Percentiles rank a stretch among this genome's conserved stretches.
Conservation (phyloP, 2,329 filamentous ascomycete species). For the Aspergillus sp. region DNA sequence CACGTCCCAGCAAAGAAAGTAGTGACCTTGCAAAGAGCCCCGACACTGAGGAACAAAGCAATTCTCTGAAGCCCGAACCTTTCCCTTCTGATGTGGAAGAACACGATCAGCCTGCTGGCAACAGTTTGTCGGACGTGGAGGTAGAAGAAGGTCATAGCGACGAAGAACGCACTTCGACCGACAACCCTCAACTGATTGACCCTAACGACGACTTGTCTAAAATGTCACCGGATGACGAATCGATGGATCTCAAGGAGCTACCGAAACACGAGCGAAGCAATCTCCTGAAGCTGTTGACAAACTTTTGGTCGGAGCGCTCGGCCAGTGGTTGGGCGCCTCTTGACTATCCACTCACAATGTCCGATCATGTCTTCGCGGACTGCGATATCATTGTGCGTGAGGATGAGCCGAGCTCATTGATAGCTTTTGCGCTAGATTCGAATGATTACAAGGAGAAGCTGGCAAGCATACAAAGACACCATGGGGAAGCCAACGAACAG, state of each 20-base stretch:
- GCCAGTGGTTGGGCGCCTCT: conserved; percentile 91
- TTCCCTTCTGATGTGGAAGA: conserved; percentile 48
- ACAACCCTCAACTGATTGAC: conserved; percentile 67
- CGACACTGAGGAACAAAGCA: conserved; percentile 32
- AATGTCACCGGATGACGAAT: conserved; percentile 57
- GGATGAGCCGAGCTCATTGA: conserved; percentile 94
- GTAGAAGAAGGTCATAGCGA: conserved; percentile 73
- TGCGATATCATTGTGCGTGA: conserved; percentile 96
- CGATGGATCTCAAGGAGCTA: conserved; percentile 70
- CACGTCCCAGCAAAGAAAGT: conserved; percentile 30
- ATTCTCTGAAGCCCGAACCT: conserved; percentile 38
- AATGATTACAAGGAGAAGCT: conserved; percentile 85
- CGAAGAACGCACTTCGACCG: conserved; percentile 68
- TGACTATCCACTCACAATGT: conserved; percentile 85
- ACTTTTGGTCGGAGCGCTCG: conserved; percentile 97
- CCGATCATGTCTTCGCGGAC: conserved; percentile 95
- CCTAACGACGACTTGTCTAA: conserved; percentile 59
- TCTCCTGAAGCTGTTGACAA: conserved; percentile 91
- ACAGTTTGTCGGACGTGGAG: conserved; percentile 67
- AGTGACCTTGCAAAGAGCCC: conserved; percentile 31
- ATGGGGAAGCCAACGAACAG: conserved; percentile 37
- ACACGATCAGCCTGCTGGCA: conserved; percentile 51
- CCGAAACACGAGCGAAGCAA: conserved; percentile 93
- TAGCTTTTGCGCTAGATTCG: conserved; percentile 88
- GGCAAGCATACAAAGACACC: conserved; percentile 49